Evolutionary conservation across 2,329 filamentous ascomycete genomes (phyloP).

Genomic region (Ophiostoma pallidulum): DNA sequence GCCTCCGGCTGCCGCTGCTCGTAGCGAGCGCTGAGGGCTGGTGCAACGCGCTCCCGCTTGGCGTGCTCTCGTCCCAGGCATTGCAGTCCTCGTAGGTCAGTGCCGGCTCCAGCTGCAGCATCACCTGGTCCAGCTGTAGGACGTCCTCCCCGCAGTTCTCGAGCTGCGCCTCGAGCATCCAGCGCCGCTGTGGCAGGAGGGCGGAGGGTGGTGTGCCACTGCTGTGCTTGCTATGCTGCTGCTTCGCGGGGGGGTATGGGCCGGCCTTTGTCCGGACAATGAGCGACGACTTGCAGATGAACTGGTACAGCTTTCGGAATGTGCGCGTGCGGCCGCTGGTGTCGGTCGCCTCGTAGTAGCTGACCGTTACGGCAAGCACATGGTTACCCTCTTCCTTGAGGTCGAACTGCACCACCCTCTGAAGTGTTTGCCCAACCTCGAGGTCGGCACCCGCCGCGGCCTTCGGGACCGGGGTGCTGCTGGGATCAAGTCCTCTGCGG

Average conservation of each 20-base stretch:
- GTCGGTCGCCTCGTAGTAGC: conserved; percentile 80
- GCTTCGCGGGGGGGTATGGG: conserved; percentile 34
- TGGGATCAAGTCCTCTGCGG: conserved; percentile 6
- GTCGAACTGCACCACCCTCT: conserved; percentile 75
- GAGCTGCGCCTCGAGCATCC: conserved; percentile 84
- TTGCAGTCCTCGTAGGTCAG: conserved; percentile 47
- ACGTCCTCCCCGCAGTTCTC: conserved; percentile 86
- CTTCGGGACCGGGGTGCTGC: conserved; percentile 18
- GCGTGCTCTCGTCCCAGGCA: conserved; percentile 6
- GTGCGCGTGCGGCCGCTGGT: conserved; percentile 65
- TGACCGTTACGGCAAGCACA: conserved; percentile 85
- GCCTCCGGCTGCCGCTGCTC: conserved; percentile 29
- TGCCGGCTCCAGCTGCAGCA: conserved; percentile 43
- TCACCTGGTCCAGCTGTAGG: conserved; percentile 64
- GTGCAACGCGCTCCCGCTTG: conserved; percentile 10
- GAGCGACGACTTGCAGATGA: conserved; percentile 81
- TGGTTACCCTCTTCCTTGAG: conserved; percentile 92
- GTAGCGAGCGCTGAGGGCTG: not conserved
- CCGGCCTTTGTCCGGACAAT: conserved; percentile 87
- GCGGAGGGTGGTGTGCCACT: no score
- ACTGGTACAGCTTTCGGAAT: conserved; percentile 94
- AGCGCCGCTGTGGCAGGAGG: conserved; percentile 36
- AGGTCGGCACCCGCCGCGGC: conserved; percentile 35
- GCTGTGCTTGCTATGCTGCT: no score
- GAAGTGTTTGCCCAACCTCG: conserved; percentile 56